A percentile compares a stretch with the other conserved stretches of the same genome.
These are phyloP conservation scores for Verticillium klebahnii DNA, from an alignment of 2,329 filamentous ascomycete genomes.

Conservation along the genomic window DNA sequence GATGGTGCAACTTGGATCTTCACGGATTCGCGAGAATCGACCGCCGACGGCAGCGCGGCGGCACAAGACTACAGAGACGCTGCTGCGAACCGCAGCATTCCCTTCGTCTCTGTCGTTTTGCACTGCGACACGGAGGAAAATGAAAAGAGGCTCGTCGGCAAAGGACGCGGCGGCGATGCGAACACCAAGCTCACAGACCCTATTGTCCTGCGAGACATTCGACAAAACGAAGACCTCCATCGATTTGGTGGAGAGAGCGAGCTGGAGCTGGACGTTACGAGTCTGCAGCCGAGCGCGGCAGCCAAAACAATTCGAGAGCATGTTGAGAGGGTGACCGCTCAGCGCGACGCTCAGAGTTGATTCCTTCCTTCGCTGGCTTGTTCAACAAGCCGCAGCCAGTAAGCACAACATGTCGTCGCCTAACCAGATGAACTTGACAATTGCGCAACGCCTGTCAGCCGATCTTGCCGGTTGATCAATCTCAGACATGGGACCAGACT, in stretches of 20 bases:
- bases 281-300: conserved; percentile 15
- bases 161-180: conserved; percentile 2
- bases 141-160: conserved; percentile 10
- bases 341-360: no score
- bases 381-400: no score
- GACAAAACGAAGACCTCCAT: conserved; percentile 16
- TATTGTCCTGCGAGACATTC: conserved; percentile 14
- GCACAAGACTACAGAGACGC: conserved; percentile 17
- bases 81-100: conserved; percentile 13
- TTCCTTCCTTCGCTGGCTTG: no score
- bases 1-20: conserved; percentile 17
- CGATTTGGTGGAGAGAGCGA: conserved; percentile 15
- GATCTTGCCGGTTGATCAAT: neutral
- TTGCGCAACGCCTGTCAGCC: neutral
- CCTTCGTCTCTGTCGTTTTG: conserved; percentile 21
- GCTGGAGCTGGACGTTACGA: conserved; percentile 20
- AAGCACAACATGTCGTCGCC: no score
- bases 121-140: conserved; percentile 21
- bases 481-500: neutral
- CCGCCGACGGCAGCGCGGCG: conserved; percentile 1
- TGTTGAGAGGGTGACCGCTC: neutral
- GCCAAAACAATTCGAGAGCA: conserved; percentile 13
- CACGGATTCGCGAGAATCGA: conserved; percentile 16
- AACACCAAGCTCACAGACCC: conserved; percentile 17
- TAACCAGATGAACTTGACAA: no score